Evolutionary conservation across 805 yeast species (phyloP).

Genomic region (Ogataea nitratoaversa): DNA sequence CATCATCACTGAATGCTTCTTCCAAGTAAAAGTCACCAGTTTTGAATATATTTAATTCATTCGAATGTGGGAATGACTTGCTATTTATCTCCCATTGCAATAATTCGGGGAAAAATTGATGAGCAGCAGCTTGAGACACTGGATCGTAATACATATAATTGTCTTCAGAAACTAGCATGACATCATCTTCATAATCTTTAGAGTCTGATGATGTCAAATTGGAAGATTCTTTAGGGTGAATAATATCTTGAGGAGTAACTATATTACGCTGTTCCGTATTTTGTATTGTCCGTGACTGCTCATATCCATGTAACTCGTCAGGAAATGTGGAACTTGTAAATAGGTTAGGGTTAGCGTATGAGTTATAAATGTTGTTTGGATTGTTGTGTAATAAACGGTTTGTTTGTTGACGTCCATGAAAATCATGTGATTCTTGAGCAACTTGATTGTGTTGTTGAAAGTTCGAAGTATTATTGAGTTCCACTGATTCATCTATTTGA

Average conservation of each 20-base stretch:
- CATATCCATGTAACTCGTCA: constrained; percentile 21
- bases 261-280: too few species aligned
- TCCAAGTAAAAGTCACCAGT: constrained; percentile 27
- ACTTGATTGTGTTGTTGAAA: too few species aligned
- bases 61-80: constrained; percentile 29
- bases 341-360: constrained; percentile 27
- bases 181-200: constrained; percentile 18
- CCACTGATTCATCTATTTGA: constrained; percentile 10
- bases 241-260: constrained; percentile 5
- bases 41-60: constrained; percentile 30
- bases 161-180: constrained; percentile 30
- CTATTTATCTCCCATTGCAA: constrained; percentile 24
- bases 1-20: constrained; percentile 30
- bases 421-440: neutral
- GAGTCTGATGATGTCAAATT: constrained; percentile 3
- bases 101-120: constrained; percentile 24
- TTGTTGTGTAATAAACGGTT: constrained; percentile 3
- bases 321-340: constrained; percentile 24
- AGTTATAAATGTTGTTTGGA: constrained; percentile 21
- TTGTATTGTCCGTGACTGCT: constrained; percentile 2
- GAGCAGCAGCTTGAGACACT: constrained; percentile 16
- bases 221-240: constrained; percentile 14
- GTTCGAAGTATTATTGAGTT: too few species aligned
- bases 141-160: constrained; percentile 24
- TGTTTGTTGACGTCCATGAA: constrained; percentile 4